Evolutionary conservation across 177 flowering plant genomes (phyloP).

Genomic region (Vitis hybrid): DNA sequence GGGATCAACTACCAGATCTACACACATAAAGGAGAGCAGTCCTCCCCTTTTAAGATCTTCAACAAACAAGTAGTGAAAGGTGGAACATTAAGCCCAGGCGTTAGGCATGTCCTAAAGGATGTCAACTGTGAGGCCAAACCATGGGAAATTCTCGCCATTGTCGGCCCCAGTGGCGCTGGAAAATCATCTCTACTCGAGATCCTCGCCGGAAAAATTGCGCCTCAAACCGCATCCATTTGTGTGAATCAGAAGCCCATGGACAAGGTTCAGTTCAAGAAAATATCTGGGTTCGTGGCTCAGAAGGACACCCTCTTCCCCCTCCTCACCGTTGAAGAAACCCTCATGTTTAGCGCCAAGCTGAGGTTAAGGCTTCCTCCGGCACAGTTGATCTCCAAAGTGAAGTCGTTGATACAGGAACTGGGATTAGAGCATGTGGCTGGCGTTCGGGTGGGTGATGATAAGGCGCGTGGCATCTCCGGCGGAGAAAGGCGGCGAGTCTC

Average conservation of each 20-base stretch:
- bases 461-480: constrained; percentile 82
- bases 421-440: constrained; percentile 65
- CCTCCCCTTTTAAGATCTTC: constrained; percentile 36
- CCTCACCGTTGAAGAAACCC: constrained; percentile 89
- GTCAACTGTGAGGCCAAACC: constrained; percentile 78
- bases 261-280: constrained; percentile 59
- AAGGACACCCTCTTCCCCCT: constrained; percentile 85
- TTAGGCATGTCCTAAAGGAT: constrained; percentile 49
- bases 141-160: constrained; percentile 90
- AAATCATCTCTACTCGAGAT: constrained; percentile 84
- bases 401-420: constrained; percentile 62
- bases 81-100: constrained; percentile 8
- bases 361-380: constrained; percentile 42
- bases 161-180: constrained; percentile 98
- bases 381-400: constrained; percentile 42
- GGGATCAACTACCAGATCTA: constrained; percentile 70
- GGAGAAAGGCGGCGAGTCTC: constrained; percentile 94
- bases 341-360: constrained; percentile 76
- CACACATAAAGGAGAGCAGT: constrained; percentile 16
- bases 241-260: constrained; percentile 57
- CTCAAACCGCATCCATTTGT: constrained; percentile 51
- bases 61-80: constrained; percentile 6
- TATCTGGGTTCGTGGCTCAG: constrained; percentile 87
- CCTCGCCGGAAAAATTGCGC: constrained; percentile 64
- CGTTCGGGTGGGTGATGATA: constrained; percentile 68